Conservation (phyloP, 208 protist species). For the Leishmania arabica region DNA sequence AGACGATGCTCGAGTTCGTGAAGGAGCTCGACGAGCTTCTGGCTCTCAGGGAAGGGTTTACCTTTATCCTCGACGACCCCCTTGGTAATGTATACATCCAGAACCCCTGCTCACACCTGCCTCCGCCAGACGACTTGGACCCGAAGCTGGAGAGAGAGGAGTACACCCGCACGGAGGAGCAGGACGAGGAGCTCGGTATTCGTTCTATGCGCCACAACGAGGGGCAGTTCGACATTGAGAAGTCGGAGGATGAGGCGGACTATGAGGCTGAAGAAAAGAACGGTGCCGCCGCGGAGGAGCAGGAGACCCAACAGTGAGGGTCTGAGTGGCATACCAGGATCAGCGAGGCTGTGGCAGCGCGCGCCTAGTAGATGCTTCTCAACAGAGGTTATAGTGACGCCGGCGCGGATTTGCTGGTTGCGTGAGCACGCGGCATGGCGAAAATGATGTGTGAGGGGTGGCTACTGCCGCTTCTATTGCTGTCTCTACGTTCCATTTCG, state of each 20-base stretch:
- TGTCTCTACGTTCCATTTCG: neutral
- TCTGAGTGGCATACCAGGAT: neutral
- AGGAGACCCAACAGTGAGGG: neutral
- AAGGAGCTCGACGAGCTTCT: conserved; percentile 78
- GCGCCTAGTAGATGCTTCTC: neutral
- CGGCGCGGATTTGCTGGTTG: neutral
- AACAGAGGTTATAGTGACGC: neutral
- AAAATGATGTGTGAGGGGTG: neutral
- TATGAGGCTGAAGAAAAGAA: neutral
- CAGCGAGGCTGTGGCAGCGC: neutral
- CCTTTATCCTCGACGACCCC: conserved; percentile 94
- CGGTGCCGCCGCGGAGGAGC: too few relatives aligned
- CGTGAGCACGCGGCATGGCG: neutral
- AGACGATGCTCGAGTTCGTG: conserved; percentile 82
- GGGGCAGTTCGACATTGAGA: neutral
- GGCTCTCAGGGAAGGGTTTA: conserved; percentile 75
- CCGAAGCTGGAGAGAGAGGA: conserved; percentile 73
- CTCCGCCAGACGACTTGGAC: conserved; percentile 85
- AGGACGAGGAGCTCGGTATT: conserved; percentile 95
- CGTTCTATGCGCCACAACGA: conserved; percentile 67
- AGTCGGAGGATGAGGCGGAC: neutral
- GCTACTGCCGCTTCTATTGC: neutral
- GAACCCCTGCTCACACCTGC: conserved; percentile 87
- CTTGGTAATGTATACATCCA: conserved; percentile 93
- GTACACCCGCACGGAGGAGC: conserved; percentile 89